Evolutionary conservation across 192 early-diverging fungal genomes (phyloP).

Genomic region (Coemansia sp.): DNA sequence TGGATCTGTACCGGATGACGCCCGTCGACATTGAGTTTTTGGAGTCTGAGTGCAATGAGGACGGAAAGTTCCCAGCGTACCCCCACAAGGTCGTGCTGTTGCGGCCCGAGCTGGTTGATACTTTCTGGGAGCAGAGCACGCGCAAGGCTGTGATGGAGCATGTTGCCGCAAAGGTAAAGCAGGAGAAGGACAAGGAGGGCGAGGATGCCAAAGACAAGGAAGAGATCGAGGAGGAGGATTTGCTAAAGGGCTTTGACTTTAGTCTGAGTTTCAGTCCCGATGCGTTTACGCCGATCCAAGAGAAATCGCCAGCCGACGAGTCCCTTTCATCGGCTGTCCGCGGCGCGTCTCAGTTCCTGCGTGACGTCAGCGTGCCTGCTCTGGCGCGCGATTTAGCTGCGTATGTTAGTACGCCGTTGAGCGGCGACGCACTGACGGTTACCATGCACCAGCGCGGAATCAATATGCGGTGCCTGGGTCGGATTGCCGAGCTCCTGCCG

Average conservation of each 20-base stretch:
- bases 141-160: conserved; percentile 61
- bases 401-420: conserved; percentile 74
- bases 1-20: conserved; percentile 91
- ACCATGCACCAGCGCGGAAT: conserved; percentile 93
- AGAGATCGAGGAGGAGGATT: conserved; percentile 25
- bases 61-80: conserved; percentile 67
- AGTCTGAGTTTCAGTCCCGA: conserved; percentile 61
- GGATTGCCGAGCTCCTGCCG: conserved; percentile 68
- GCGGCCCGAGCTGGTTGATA: conserved; percentile 82
- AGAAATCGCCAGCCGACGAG: conserved; percentile 23
- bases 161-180: conserved; percentile 39
- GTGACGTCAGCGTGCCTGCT: conserved; percentile 65
- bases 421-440: conserved; percentile 74
- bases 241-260: conserved; percentile 56
- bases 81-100: conserved; percentile 86
- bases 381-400: conserved; percentile 63
- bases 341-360: conserved; percentile 76
- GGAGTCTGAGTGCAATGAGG: conserved; percentile 64
- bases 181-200: conserved; percentile 9
- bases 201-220: conserved; percentile 25
- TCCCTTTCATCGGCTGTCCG: conserved; percentile 58
- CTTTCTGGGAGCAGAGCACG: conserved; percentile 83
- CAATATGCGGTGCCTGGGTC: conserved; percentile 96
- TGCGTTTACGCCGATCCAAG: conserved; percentile 61
- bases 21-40: conserved; percentile 91